Conservation (phyloP, 805 yeast species). For the Blastobotrys muscicola region DNA sequence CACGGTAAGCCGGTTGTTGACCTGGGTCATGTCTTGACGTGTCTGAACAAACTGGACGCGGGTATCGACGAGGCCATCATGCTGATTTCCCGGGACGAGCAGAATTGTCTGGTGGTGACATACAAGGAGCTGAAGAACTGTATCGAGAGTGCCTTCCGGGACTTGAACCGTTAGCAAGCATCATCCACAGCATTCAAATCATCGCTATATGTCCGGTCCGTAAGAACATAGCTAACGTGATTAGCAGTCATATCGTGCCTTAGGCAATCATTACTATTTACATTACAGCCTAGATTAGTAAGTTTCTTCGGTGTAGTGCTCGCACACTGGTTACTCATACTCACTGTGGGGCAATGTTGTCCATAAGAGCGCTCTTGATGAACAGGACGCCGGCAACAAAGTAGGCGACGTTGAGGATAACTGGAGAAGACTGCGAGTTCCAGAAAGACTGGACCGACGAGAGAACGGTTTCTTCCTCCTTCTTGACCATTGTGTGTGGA, state of each 20-base stretch:
- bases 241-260: neutral
- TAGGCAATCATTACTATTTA: neutral
- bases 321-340: too few relatives aligned
- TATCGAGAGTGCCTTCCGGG: constrained; percentile 59
- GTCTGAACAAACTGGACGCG: constrained; percentile 83
- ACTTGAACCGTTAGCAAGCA: constrained; percentile 33
- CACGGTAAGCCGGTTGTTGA: constrained; percentile 71
- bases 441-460: too few relatives aligned
- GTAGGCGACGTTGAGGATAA: constrained; percentile 19
- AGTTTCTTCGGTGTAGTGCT: neutral
- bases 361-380: constrained; percentile 31
- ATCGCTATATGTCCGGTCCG: neutral
- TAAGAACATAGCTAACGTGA: neutral
- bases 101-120: constrained; percentile 73
- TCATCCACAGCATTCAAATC: neutral
- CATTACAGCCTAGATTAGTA: constrained; percentile 1
- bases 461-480: too few relatives aligned
- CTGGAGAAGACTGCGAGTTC: constrained; percentile 13
- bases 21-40: constrained; percentile 66
- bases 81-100: constrained; percentile 76
- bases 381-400: constrained; percentile 29
- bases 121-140: constrained; percentile 69
- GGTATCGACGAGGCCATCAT: constrained; percentile 79
- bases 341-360: constrained; percentile 31
- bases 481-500: constrained; percentile 1